Base-by-base conservation (phyloP, 2,329 filamentous ascomycete species). In the Botrytis tulipae region DNA sequence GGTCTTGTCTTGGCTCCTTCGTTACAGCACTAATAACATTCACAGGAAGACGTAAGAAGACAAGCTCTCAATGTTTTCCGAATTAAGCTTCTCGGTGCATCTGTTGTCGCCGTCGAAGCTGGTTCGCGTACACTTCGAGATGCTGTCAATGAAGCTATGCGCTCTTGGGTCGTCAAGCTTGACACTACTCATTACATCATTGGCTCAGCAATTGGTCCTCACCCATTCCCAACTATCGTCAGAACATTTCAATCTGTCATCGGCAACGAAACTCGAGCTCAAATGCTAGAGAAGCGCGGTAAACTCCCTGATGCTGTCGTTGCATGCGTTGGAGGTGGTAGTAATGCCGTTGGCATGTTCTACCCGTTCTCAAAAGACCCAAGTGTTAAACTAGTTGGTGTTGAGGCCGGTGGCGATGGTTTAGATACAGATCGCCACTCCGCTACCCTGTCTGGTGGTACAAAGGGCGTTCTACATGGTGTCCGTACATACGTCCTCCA, bases 1-100 rank as follows among this genome's bases (percentile, higher is more conserved):
- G 46, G 20, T 48, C 22, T 14, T 8, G 29, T 29, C 32, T 29
- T 42, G 35, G 42, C 42, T 5, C 42, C 16, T 42, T 9, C 51
- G 54, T 76, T 79, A 32, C 29, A 18, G 12, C 20, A 42, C n/a
- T 69, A 44, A 65, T 78, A 63, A 63, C 35, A 32, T 29, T 1
- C 62, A 42, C 72, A 82, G 81, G 96, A 99, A 84, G 96, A 99
- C 80, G 96, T 98, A 70, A 92, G 96, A 74, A 91, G 96, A 78
- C 96, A 99, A 83, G 95, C 96, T 2, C 87, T 99, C 74, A 99
- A 99, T 83, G 96, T 99, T 57, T 99, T 99, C 89, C 92, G 96
- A 62, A 99, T 99, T 89, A 96, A 97, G 83, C 88, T 99, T 18
- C 91, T 99, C 9, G 96, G 96, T 74, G 96, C 96, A 68, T 92